A percentile compares a stretch with the other conserved stretches of the same genome.
These are phyloP conservation scores for Parmelia sp. DNA, from an alignment of 495 filamentous ascomycete species.

Conservation along the genomic window DNA sequence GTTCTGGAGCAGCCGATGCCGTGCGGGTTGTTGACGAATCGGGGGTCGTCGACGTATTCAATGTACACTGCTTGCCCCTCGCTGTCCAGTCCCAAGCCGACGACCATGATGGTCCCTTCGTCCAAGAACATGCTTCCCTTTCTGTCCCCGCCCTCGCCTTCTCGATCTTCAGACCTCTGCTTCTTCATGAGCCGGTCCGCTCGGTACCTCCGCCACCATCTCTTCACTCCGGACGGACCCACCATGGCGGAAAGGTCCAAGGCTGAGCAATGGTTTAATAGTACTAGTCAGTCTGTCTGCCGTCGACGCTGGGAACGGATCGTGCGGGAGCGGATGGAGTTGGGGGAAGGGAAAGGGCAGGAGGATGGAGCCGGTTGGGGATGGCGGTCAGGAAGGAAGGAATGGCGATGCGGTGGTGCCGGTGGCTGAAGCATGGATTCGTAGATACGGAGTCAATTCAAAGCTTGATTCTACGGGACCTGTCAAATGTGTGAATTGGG, in stretches of 20 bases:
- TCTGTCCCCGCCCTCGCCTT: not conserved
- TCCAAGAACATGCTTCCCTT: not conserved
- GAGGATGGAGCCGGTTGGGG: not conserved
- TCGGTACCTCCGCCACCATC: not conserved
- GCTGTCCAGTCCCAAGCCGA: not conserved
- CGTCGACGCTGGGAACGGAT: not conserved
- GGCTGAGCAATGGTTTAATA: not conserved
- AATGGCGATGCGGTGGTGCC: not conserved
- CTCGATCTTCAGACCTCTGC: not conserved
- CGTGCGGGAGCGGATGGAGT: too few species aligned
- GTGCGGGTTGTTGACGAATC: slow-evolving; percentile 7
- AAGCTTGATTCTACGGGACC: too few species aligned
- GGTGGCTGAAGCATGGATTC: not conserved
- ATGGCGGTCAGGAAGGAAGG: too few species aligned
- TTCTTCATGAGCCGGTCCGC: not conserved
- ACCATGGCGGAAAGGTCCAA: not conserved
- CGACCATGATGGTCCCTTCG: not conserved
- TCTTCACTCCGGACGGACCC: not conserved
- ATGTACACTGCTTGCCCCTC: not conserved
- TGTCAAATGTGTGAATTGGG: too few species aligned
- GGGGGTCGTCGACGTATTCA: not conserved
- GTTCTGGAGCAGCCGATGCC: slow-evolving; percentile 13
- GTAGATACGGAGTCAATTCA: too few species aligned
- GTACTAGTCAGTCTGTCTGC: not conserved
- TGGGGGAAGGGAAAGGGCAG: not conserved